Percentiles rank a stretch among this genome's conserved stretches.
Evolutionary conservation across 129 eudicot species (phyloP).

Genomic region (Rutidosis leptorrhynchoides): DNA sequence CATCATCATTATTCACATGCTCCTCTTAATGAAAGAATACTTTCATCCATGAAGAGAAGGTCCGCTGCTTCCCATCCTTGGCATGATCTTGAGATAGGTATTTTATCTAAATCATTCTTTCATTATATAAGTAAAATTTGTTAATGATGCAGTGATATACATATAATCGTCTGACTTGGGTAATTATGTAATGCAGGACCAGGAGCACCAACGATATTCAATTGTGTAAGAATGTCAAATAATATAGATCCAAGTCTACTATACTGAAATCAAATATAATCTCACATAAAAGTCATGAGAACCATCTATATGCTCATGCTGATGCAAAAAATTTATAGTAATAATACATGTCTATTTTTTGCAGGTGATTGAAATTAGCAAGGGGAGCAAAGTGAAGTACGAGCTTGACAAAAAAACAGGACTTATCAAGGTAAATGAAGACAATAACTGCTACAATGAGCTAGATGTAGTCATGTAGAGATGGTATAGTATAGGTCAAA

Average conservation of each 20-base stretch:
- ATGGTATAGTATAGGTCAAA: background rate
- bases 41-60: constrained; percentile 83
- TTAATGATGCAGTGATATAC: constrained; percentile 11
- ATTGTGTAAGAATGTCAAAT: constrained; percentile 58
- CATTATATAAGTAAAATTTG: background rate
- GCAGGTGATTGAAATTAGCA: constrained; percentile 91
- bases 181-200: constrained; percentile 63
- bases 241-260: constrained; percentile 12
- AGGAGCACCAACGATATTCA: constrained; percentile 78
- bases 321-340: constrained; percentile 9
- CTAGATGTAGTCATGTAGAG: background rate
- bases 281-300: background rate
- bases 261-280: background rate
- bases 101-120: background rate
- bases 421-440: constrained; percentile 66
- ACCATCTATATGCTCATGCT: background rate
- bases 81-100: constrained; percentile 99
- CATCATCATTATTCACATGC: constrained; percentile 33
- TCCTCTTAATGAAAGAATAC: constrained; percentile 85
- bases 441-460: constrained; percentile 2
- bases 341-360: constrained; percentile 15
- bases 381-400: constrained; percentile 95
- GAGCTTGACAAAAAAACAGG: constrained; percentile 98
- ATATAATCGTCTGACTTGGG: constrained; percentile 12
- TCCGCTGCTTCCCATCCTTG: constrained; percentile 98